Base-by-base conservation (phyloP, 2,329 filamentous ascomycete genomes). In the Hymenoscyphus fructigenus region DNA sequence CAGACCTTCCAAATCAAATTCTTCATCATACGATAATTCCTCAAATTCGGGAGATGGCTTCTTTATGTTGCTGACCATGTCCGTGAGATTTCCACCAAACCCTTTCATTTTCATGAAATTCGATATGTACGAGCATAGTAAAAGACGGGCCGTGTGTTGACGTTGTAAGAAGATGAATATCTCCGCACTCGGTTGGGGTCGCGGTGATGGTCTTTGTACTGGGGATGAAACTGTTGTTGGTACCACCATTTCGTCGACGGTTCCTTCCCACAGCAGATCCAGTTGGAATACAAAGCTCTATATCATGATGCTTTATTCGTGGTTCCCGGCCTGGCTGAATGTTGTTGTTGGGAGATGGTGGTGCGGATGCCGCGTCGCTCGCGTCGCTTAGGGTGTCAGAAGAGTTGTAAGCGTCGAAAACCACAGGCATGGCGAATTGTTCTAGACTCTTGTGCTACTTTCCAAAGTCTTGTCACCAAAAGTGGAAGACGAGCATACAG, bases 101-200 rank as follows among this genome's bases (percentile, higher is more conserved):
- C 88, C 88, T 73, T 82, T 84, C 67, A 79, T 83, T 70, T 85
- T 81, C 78, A 92, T 81, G 57, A 91, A 77, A 50, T 83, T 83
- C 34, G 90, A 91, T 23, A 93, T n/a, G n/a, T 29, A 5, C 28
- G 28, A 29, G 28, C 28, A 29, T 29, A 29, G 28, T 29, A 3
- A 29, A 29, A 29, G 28, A 29, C 28, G 28, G 28, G 5, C 28
- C 28, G 28, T 29, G 28, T 29, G 28, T n/a, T n/a, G 5, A 3
- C 28, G 28, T 29, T 29, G 28, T 29, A 29, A 29, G 28, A 29
- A 29, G 28, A 29, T 5, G 28, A 29, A 29, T 3, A 29, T 29
- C 29, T 32, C 29, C 29, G 9, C 29, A 32, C 9, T 32, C 29
- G 9, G 29, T 32, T 6, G 5, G 4, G 9, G 29, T 32, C 2